phyloP scores from a whole-genome alignment of 2,329 filamentous ascomycete species.

The Penicillium sp. region DNA sequence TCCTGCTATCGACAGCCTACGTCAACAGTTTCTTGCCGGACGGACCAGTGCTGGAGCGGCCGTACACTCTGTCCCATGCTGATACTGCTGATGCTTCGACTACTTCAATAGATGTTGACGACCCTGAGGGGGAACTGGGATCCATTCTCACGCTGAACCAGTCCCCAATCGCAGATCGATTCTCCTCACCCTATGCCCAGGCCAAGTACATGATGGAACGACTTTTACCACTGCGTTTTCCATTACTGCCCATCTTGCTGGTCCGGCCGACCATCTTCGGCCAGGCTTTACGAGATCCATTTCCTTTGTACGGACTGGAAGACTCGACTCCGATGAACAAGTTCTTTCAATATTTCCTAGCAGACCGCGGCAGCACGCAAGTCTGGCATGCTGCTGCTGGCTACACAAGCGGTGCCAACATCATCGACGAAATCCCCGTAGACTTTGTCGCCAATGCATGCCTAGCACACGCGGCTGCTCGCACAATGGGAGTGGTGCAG shows the following conservation, averaged over 20 bases:
- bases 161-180: conserved; percentile 23
- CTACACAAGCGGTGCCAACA: conserved; percentile 32
- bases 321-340: conserved; percentile 37
- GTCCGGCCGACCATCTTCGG: conserved; percentile 38
- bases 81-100: neutral
- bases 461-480: conserved; percentile 34
- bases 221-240: conserved; percentile 31
- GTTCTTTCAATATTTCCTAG: conserved; percentile 32
- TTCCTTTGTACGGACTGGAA: conserved; percentile 35
- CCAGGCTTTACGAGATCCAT: conserved; percentile 33
- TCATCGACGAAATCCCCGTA: conserved; percentile 38
- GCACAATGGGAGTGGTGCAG: conserved; percentile 35
- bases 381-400: conserved; percentile 36
- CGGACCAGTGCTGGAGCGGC: conserved; percentile 31
- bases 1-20: conserved; percentile 38
- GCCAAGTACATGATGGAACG: conserved; percentile 39
- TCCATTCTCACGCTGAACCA: conserved; percentile 23
- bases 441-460: conserved; percentile 39
- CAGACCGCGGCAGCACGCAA: conserved; percentile 30
- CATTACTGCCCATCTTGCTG: conserved; percentile 33
- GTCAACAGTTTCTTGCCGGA: conserved; percentile 38
- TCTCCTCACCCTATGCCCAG: conserved; percentile 36
- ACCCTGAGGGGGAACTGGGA: conserved; percentile 34
- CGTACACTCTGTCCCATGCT: conserved; percentile 24
- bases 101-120: conserved; percentile 2